Conservation (phyloP, 164 flowering plant species). For the grape (Vitis vinifera) region DNA sequence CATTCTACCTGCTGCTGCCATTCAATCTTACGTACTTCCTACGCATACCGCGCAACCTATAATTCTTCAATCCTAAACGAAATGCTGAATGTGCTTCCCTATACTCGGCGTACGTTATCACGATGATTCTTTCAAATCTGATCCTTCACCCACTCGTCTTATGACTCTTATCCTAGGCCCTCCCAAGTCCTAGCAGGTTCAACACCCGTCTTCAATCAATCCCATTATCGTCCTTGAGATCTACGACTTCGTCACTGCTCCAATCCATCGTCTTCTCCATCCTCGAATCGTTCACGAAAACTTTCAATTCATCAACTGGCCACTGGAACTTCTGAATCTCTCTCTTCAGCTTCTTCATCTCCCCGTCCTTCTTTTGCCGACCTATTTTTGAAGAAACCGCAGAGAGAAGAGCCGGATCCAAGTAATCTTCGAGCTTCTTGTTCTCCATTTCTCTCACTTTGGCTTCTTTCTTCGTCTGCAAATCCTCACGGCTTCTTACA, state of each 20-base stretch:
- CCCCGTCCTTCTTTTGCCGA: neutral
- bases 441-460: neutral
- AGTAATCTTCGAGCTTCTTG: slow-evolving; percentile 31
- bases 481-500: neutral
- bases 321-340: slow-evolving; percentile 18
- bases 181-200: neutral
- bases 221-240: slow-evolving; percentile 15
- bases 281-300: slow-evolving; percentile 2
- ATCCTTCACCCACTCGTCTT: slow-evolving; percentile 5
- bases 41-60: too few species aligned
- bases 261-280: neutral
- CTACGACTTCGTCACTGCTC: slow-evolving; percentile 13
- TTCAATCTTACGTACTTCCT: too few species aligned
- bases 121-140: too few species aligned
- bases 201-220: neutral
- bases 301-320: slow-evolving; percentile 22
- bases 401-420: slow-evolving; percentile 36
- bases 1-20: too few species aligned
- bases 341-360: neutral
- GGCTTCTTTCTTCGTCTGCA: neutral
- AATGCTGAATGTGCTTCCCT: too few species aligned
- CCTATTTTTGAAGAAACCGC: slow-evolving; percentile 17
- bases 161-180: too few species aligned
- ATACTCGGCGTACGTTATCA: too few species aligned
- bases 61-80: too few species aligned